Percentiles rank a stretch among this genome's conserved stretches.
Conservation (phyloP, 2,329 filamentous ascomycete species). For the Cercospora canescens region DNA sequence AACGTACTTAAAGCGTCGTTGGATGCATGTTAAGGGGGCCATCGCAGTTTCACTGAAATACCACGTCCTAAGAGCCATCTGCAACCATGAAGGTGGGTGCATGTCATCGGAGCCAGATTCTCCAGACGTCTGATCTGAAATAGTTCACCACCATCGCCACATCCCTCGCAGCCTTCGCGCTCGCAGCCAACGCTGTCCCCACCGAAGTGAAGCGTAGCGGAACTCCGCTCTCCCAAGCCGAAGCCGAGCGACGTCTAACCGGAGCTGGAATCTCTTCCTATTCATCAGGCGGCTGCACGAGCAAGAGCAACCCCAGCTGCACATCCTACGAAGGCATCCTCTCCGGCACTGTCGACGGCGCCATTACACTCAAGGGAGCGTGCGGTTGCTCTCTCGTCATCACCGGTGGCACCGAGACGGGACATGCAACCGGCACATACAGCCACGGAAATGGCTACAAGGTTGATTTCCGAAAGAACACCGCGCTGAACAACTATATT, state of each 20-base stretch:
- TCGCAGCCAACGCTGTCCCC: not conserved
- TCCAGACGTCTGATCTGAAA: not conserved
- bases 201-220: constrained; percentile 9
- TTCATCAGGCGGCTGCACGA: constrained; percentile 15
- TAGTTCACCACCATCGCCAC: constrained; percentile 3
- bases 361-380: constrained; percentile 13
- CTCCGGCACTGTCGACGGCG: constrained; percentile 13
- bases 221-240: constrained; percentile 4
- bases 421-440: constrained; percentile 9
- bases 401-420: constrained; percentile 12
- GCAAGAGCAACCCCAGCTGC: constrained; percentile 3
- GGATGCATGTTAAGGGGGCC: not conserved
- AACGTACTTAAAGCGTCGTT: not conserved
- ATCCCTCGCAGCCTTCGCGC: not conserved
- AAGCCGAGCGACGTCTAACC: not conserved
- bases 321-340: constrained; percentile 12
- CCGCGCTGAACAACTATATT: constrained; percentile 12
- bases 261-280: constrained; percentile 3
- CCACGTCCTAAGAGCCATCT: not conserved
- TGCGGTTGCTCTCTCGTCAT: not conserved
- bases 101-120: not conserved
- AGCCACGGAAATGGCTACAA: constrained; percentile 15
- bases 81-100: constrained; percentile 4
- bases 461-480: constrained; percentile 14
- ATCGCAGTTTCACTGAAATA: not conserved